Base-by-base conservation (phyloP, 257 asterid species). In the Gynochthodes officinalis region DNA sequence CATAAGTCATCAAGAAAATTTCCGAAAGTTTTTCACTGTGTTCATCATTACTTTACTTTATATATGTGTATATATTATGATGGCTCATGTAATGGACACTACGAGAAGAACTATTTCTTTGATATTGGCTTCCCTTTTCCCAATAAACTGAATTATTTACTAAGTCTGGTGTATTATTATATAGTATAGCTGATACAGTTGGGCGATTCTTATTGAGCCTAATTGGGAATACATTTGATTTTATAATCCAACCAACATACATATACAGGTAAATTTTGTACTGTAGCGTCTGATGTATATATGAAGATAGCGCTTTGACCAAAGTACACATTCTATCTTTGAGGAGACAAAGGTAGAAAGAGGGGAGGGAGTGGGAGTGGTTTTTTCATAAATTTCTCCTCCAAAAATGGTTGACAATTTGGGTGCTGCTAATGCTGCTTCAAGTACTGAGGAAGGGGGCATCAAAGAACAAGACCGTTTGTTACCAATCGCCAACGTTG, bases 401-500 rank as follows among this genome's bases (percentile, higher is more conserved):
- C 73, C 16, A 44, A 74, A 67, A 73, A 85, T 87, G 90, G 81
- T 49, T 2, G 88, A 84, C 30, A 78, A 78, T 49, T 54, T 63
- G 3, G 81, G 78, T 2, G 70, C 80, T 42, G 70, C 80, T 42
- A 52, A 75, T 44, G 55, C 76, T 28, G 62, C 84, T 48, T 50
- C 57, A 18, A 50, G 27, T 18, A 60, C 19, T 5, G 80, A 48
- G 16, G 78, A 60, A n/a, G 76, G 49, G 11, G 66, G n/a, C 44
- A 49, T 72, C 61, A 78, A 69, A 43, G 88, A 87, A 66, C 89
- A 84, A 37, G 93, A 86, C 11, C 66, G 86, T 71, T 60, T 89
- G 44, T 43, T 89, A 2, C 96, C 96, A 10, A 89, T 87, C 33
- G 96, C 96, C 58, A 89, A 87, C 88, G 92, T 89, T 9, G 93